A percentile compares a stretch with the other conserved stretches of the same genome.
These are phyloP conservation scores for Tetrapisispora fleetii DNA, from an alignment of 805 yeast species.

Conservation along the genomic window DNA sequence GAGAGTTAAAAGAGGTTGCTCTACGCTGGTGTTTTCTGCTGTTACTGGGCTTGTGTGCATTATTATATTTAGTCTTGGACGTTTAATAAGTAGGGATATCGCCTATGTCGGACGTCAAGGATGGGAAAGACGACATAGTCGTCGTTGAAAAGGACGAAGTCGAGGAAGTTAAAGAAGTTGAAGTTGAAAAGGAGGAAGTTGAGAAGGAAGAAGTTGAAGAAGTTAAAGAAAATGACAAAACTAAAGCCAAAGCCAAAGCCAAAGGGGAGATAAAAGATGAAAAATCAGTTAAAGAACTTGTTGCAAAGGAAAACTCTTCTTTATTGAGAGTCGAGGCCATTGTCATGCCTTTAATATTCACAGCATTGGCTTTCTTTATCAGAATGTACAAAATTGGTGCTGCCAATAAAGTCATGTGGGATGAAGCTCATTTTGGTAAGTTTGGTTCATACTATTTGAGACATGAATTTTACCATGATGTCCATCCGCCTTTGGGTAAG, in stretches of 20 bases:
- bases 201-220: background rate
- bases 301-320: background rate
- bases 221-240: background rate
- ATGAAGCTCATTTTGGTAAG: constrained; percentile 85
- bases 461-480: constrained; percentile 78
- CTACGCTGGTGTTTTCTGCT: background rate
- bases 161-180: background rate
- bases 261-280: background rate
- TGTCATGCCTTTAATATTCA: constrained; percentile 36
- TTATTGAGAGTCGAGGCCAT: constrained; percentile 25
- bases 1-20: no score
- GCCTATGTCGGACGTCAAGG: background rate
- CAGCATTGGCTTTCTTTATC: constrained; percentile 39
- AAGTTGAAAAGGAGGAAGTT: background rate
- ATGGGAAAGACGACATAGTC: background rate
- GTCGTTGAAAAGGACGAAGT: background rate
- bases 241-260: background rate
- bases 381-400: constrained; percentile 51
- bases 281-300: background rate
- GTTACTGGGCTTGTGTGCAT: background rate
- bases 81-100: background rate
- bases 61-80: no score
- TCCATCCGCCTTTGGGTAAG: constrained; percentile 81
- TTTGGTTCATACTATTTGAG: constrained; percentile 74
- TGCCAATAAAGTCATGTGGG: constrained; percentile 66